Evolutionary conservation across 2,329 filamentous ascomycete species (phyloP), one percentile per base, ranked within the genome.

Genomic region (Aspergillus hortae): DNA sequence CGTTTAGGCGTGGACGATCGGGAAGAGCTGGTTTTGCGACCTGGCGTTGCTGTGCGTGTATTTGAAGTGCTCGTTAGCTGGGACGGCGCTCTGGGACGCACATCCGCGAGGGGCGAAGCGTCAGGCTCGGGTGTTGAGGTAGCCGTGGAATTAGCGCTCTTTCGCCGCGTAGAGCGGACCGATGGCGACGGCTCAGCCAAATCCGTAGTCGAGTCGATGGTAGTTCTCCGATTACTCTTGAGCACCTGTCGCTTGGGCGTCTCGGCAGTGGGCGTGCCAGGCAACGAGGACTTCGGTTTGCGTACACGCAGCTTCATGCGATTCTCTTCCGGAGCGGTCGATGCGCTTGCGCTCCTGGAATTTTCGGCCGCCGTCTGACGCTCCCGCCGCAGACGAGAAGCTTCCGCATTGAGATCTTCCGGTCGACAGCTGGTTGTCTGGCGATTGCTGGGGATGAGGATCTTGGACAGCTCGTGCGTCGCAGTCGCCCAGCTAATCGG

Each of bases 401-500:
- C 84, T 64, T 89, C 85, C 0, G 82, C 82, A 53, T 87, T 87
- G 6, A 97, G 78, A 43, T 96, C 91, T 60, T 95, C 89, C 7
- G 86, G 80, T 30, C 78, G 87, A 70, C 82, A 90, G 71, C 91
- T 96, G 48, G 79, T 80, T 0, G 88, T 91, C 60, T 90, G 84
- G 3, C 91, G 82, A 58, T 87, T 80, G 0, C 77, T 78, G 0
- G 92, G 94, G 51, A 96, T 88, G 19, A 97, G 80, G 4, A 95
- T 70, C 66, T 89, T 91, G 63, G 85, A 89, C 11, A 97, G 75
- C 66, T 95, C 91, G 61, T 90, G 83, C 0, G 89, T 82, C n/a
- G 92, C 91, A 25, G 87, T 81, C 0, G 86, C 82, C 94, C 92
- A 97, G 41, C 89, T 81, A 0, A 97, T 87, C 42, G 92, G 88